These are phyloP conservation scores for Solanum chmielewskii DNA, from an alignment of 257 asterid genomes.

Conservation along the genomic window DNA sequence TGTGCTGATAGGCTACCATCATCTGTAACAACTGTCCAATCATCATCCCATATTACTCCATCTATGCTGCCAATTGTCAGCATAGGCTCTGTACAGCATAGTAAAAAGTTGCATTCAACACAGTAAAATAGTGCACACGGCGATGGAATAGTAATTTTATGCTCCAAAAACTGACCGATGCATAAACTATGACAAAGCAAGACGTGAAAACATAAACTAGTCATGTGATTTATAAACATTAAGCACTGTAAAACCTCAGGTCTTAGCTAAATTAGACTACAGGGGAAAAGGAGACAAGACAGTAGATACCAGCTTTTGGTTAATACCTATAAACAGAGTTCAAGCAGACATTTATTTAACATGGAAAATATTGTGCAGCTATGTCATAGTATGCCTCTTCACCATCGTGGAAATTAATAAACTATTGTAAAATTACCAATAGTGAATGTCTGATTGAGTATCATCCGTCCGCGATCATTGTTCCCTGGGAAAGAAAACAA, in stretches of 20 bases:
- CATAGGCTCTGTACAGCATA: constrained; percentile 71
- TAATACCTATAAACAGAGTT: not conserved
- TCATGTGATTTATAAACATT: not conserved
- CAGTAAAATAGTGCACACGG: not conserved
- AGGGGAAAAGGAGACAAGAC: not conserved
- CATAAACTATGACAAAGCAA: not conserved
- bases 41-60: constrained; percentile 74
- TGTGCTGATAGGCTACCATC: constrained; percentile 98
- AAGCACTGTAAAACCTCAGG: not conserved
- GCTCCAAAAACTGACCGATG: not conserved
- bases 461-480: constrained; percentile 63
- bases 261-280: not conserved
- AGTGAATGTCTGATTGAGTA: constrained; percentile 87
- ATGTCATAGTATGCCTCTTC: not conserved
- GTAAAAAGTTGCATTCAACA: not conserved
- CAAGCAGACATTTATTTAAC: not conserved
- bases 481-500: constrained; percentile 40
- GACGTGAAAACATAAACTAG: not conserved
- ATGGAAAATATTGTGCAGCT: not conserved
- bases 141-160: not conserved
- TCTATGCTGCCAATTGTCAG: constrained; percentile 78
- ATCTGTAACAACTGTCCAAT: constrained; percentile 89
- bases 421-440: constrained; percentile 45
- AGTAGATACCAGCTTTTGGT: not conserved
- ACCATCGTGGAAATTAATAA: not conserved